Evolutionary conservation across 345 rosid species (phyloP).

Genomic region (Stellera chamaejasme): DNA sequence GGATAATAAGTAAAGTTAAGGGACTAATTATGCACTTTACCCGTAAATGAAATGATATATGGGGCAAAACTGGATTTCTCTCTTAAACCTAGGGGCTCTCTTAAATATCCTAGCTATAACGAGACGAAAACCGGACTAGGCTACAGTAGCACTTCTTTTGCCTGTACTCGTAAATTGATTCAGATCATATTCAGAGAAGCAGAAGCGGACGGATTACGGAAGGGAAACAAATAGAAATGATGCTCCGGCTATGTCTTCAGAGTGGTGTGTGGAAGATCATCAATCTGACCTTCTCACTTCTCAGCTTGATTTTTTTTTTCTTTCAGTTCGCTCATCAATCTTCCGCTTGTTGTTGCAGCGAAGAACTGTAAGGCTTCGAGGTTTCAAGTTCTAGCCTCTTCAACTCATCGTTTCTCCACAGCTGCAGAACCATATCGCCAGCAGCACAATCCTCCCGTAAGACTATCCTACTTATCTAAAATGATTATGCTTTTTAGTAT

Average conservation of each 20-base stretch:
- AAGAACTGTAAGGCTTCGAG: constrained; percentile 26
- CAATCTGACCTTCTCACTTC: neutral
- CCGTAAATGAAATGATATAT: no score
- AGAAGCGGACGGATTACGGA: neutral
- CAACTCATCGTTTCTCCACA: constrained; percentile 39
- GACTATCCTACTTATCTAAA: neutral
- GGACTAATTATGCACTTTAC: no score
- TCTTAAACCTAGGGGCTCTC: no score
- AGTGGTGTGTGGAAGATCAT: constrained; percentile 1
- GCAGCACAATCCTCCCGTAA: constrained; percentile 42
- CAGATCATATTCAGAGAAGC: constrained; percentile 1
- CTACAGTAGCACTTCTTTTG: no score
- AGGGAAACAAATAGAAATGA: constrained; percentile 1
- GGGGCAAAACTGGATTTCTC: no score
- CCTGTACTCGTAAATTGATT: no score
- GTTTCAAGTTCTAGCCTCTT: constrained; percentile 31
- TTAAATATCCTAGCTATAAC: no score
- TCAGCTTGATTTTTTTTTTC: neutral
- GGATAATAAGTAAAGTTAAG: no score
- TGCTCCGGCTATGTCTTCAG: constrained; percentile 10
- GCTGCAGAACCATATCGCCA: constrained; percentile 42
- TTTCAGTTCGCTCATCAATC: neutral
- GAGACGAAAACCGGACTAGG: no score
- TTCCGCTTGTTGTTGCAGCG: constrained; percentile 7
- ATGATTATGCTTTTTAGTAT: neutral